Evolutionary conservation across 2,329 filamentous ascomycete genomes (phyloP), one percentile per base, ranked within the genome.

Genomic region (Pseudogymnoascus sp.): DNA sequence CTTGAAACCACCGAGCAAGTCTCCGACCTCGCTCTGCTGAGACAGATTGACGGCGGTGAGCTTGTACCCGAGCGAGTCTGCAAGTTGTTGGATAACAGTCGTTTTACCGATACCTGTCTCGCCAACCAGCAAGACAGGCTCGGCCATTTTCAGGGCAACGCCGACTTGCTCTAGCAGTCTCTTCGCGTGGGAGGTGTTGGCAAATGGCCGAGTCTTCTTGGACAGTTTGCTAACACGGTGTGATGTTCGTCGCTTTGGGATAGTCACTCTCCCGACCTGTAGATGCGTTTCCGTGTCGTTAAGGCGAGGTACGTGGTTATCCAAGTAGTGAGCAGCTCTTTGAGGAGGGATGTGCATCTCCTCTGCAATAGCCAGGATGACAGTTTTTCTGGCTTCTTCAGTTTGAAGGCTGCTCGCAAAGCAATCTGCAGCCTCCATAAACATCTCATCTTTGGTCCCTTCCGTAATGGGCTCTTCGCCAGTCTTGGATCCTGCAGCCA

Each of bases 61-160:
- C 68, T 90, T 95, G 71, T 92, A 89, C 1, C 92, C 90, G 29
- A 97, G 81, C 3, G 88, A 83, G 62, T 89, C 86, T 0, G 94
- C 92, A 61, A 99, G 79, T 71, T 97, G 92, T 73, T 99, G 94
- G 11, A 99, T 87, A 26, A 94, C 89, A 0, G 94, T 96, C 0
- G 94, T 99, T 76, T 99, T 99, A 69, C 94, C 94, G 59, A 96
- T 97, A 78, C 94, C 94, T 6, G 94, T 99, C 77, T 99, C 94
- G 71, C 94, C 94, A n/a, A 99, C 94, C 29, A 99, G 84, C 15
- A 99, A 77, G 1, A 96, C 84, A 3, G 95, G 92, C 70, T 99
- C 94, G n/a, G 84, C 83, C 68, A 92, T 84, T 64, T 88, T 86
- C 5, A 97, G 84, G 1, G 92, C 88, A 37, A 90, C 86, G 1